These are phyloP conservation scores for Exophiala sp. DNA, from an alignment of 2,329 filamentous ascomycete genomes.

Conservation along the genomic window DNA sequence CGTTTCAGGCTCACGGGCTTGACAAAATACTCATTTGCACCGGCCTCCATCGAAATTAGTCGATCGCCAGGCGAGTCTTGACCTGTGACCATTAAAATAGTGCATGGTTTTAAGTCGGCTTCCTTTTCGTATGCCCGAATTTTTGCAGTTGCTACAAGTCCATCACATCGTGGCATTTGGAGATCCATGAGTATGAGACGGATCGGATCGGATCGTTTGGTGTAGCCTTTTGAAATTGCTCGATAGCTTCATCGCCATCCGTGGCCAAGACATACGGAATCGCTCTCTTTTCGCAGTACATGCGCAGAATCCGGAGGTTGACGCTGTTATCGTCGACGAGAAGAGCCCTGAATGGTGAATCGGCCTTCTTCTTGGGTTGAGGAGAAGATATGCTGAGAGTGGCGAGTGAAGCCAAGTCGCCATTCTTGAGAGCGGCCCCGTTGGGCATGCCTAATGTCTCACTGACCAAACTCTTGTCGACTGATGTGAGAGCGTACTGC, in stretches of 20 bases:
- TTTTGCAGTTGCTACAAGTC: conserved; percentile 1
- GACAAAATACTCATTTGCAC: conserved; percentile 12
- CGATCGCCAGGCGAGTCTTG: conserved; percentile 12
- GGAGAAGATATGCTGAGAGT: not conserved
- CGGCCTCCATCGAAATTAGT: conserved; percentile 3
- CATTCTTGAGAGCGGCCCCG: no score
- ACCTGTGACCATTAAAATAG: conserved; percentile 15
- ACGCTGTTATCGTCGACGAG: conserved; percentile 27
- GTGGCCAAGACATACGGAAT: conserved; percentile 12
- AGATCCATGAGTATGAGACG: conserved; percentile 15
- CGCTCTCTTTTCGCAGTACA: conserved; percentile 26
- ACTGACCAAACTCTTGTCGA: not conserved
- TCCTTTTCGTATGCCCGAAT: conserved; percentile 6
- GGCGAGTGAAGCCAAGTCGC: not conserved
- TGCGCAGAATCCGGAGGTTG: conserved; percentile 27
- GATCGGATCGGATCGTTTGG: not conserved
- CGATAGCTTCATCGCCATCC: conserved; percentile 10
- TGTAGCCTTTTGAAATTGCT: not conserved
- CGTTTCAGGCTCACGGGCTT: conserved; percentile 13
- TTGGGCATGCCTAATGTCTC: not conserved
- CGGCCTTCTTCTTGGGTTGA: not conserved
- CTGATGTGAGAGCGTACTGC: not conserved
- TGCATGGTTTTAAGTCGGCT: not conserved
- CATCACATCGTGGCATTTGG: conserved; percentile 13
- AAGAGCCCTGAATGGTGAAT: not conserved